phyloP scores from a whole-genome alignment of 1,139 yeast species.

The Geotrichum carabidarum region DNA sequence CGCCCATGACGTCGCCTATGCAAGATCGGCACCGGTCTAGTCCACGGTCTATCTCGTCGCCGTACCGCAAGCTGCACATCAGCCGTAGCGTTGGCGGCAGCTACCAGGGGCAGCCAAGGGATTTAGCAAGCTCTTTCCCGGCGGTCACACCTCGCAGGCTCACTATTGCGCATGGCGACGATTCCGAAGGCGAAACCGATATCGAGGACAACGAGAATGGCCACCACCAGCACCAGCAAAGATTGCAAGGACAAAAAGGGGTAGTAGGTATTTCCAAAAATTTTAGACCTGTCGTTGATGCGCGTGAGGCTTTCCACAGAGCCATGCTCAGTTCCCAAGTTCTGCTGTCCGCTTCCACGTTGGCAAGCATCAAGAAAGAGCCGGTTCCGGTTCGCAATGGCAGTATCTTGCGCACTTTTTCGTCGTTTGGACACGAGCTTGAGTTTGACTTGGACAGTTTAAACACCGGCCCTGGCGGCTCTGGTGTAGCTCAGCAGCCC shows the following conservation, averaged over 20 bases:
- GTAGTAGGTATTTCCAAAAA: not conserved
- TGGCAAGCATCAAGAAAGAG: not conserved
- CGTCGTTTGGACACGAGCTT: too few species aligned
- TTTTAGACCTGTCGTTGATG: not conserved
- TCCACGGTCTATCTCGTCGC: not conserved
- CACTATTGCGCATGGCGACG: not conserved
- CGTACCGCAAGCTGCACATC: not conserved
- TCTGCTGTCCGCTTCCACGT: not conserved
- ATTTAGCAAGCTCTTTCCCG: not conserved
- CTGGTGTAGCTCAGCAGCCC: too few species aligned
- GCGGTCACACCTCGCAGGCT: not conserved
- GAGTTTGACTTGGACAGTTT: too few species aligned
- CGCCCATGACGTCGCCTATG: constrained; percentile 5
- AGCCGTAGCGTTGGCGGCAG: not conserved
- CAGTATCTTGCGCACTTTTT: not conserved
- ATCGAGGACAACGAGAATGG: not conserved
- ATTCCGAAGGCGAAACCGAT: not conserved
- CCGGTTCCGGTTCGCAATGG: not conserved
- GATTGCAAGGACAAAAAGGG: not conserved
- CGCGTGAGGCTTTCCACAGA: constrained; percentile 1
- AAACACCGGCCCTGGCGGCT: too few species aligned
- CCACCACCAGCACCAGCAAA: not conserved
- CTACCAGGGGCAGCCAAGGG: not conserved
- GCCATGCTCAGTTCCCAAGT: not conserved
- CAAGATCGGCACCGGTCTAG: not conserved